phyloP scores from a whole-genome alignment of 176 grass and related monocot genomes.

The Chloris gayana region DNA sequence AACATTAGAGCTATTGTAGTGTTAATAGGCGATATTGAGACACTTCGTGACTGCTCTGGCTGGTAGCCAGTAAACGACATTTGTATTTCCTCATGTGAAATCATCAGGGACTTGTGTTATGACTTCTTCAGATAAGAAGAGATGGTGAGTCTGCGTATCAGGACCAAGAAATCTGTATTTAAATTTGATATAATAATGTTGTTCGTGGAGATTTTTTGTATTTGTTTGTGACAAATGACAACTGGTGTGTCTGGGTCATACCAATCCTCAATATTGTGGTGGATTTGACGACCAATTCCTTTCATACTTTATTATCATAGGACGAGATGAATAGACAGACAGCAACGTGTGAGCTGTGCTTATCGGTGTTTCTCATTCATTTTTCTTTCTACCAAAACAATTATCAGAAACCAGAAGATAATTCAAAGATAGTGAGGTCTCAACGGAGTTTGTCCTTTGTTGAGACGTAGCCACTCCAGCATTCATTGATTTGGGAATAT shows the following conservation, averaged over 20 bases:
- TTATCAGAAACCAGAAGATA: constrained; percentile 3
- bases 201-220: background rate
- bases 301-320: background rate
- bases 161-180: background rate
- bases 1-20: constrained; percentile 45
- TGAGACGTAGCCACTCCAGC: constrained; percentile 43
- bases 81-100: constrained; percentile 2
- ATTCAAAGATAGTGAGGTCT: constrained; percentile 35
- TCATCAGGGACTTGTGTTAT: background rate
- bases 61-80: constrained; percentile 12
- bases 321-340: constrained; percentile 17
- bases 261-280: background rate
- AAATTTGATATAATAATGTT: background rate
- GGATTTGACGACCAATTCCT: background rate
- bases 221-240: background rate
- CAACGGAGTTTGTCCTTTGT: constrained; percentile 35
- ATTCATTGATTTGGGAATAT: constrained; percentile 35
- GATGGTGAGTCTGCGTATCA: background rate
- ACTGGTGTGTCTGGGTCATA: background rate
- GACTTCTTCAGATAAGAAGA: constrained; percentile 20
- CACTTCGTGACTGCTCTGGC: constrained; percentile 18
- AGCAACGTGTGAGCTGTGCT: background rate
- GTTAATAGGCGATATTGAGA: constrained; percentile 31
- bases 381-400: background rate
- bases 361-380: background rate